These are phyloP conservation scores for Colletotrichum higginsianum DNA, from an alignment of 2,329 filamentous ascomycete genomes.

Conservation along the genomic window DNA sequence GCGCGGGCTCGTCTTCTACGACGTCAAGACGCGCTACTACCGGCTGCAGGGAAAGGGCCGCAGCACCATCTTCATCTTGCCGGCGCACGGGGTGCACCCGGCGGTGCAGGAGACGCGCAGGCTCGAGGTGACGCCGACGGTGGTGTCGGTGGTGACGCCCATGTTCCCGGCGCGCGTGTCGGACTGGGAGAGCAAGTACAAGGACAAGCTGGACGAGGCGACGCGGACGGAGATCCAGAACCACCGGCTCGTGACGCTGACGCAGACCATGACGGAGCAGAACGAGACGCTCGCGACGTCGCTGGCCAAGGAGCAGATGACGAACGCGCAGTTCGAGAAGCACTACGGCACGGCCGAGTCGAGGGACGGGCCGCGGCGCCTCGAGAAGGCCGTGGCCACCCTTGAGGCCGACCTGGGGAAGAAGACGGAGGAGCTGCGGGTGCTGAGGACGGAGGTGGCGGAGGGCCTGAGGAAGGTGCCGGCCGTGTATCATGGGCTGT, in stretches of 20 bases:
- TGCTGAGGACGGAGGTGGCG: not conserved
- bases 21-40: slow-evolving; percentile 67
- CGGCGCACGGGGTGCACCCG: slow-evolving; percentile 64
- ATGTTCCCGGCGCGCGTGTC: slow-evolving; percentile 52
- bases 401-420: slow-evolving; percentile 14
- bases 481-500: not conserved
- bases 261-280: slow-evolving; percentile 39
- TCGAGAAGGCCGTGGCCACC: slow-evolving; percentile 22
- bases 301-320: slow-evolving; percentile 24
- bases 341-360: slow-evolving; percentile 29
- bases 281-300: slow-evolving; percentile 32
- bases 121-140: slow-evolving; percentile 61
- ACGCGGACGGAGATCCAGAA: slow-evolving; percentile 31
- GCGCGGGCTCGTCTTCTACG: slow-evolving; percentile 64
- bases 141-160: slow-evolving; percentile 49
- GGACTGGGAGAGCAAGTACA: slow-evolving; percentile 48
- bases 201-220: slow-evolving; percentile 45
- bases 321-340: slow-evolving; percentile 31
- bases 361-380: not conserved
- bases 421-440: slow-evolving; percentile 5
- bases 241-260: slow-evolving; percentile 42
- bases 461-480: slow-evolving; percentile 6
- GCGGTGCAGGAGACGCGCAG: slow-evolving; percentile 58
- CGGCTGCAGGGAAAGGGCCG: slow-evolving; percentile 62
- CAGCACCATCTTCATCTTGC: slow-evolving; percentile 68